Evolutionary conservation across 2,329 filamentous ascomycete species (phyloP).

Genomic region (Colletotrichum brevisporum): DNA sequence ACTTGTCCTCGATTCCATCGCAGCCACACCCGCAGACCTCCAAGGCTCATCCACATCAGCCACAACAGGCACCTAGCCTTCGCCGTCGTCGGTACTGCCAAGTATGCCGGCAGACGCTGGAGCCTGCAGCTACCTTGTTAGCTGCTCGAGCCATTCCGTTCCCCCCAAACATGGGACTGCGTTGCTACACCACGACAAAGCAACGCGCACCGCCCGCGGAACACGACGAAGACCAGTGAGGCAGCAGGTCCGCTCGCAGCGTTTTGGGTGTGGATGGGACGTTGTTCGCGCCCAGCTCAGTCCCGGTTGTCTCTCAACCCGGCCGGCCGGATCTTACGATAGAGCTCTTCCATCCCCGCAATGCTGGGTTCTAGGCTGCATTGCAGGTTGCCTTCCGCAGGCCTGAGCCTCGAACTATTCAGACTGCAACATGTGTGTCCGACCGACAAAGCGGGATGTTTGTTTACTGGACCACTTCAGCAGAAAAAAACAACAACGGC

Average conservation of each 20-base stretch:
- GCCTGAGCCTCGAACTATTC: constrained; percentile 15
- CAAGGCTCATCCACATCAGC: neutral
- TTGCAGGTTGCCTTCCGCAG: neutral
- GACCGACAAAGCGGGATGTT: neutral
- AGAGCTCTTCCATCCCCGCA: neutral
- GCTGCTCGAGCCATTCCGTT: neutral
- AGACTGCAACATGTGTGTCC: constrained; percentile 6
- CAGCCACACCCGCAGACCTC: neutral
- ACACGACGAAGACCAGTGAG: constrained; percentile 11
- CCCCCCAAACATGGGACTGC: neutral
- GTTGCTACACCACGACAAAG: constrained; percentile 4
- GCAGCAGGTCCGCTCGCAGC: neutral
- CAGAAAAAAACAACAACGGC: neutral
- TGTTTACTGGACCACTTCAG: neutral
- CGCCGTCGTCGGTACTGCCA: neutral
- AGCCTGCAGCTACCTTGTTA: constrained; percentile 5
- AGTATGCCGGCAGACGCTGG: neutral
- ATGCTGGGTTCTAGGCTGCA: neutral
- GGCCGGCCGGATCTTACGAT: neutral
- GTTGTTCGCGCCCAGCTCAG: constrained; percentile 3
- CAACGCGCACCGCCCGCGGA: neutral
- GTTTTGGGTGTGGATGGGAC: constrained; percentile 1
- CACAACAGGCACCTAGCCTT: neutral
- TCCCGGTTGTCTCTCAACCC: neutral
- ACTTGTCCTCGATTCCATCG: neutral